A percentile compares a stretch with the other conserved stretches of the same genome.
phyloP scores from a whole-genome alignment of 2,329 filamentous ascomycete genomes.

The Colletotrichum tamarilloi region DNA sequence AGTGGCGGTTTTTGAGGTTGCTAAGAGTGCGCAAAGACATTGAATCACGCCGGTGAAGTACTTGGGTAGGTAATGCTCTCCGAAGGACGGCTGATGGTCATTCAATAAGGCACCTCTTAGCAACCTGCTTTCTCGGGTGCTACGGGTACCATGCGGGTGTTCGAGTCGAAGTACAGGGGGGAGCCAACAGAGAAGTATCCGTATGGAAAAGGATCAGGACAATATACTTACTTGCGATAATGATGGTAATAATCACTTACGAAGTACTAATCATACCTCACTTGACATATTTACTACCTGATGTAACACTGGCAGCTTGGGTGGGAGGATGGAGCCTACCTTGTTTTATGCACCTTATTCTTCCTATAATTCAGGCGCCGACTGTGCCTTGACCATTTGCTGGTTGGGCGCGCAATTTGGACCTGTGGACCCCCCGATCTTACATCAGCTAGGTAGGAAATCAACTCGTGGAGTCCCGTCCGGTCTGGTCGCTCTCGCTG shows the following conservation, averaged over 20 bases:
- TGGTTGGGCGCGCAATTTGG: background rate
- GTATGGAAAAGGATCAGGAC: too few relatives aligned
- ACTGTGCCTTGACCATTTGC: background rate
- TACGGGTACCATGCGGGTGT: background rate
- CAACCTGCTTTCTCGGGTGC: background rate
- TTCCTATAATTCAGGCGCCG: too few relatives aligned
- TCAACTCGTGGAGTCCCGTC: background rate
- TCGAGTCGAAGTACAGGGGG: background rate
- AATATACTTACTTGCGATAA: too few relatives aligned
- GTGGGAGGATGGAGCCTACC: too few relatives aligned
- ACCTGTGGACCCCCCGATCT: background rate
- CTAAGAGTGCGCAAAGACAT: background rate
- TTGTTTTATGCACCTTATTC: too few relatives aligned
- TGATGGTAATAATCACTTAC: too few relatives aligned
- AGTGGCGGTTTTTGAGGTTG: background rate
- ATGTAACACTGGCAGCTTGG: too few relatives aligned
- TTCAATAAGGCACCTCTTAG: too few relatives aligned
- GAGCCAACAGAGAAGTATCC: too few relatives aligned
- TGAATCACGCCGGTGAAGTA: background rate
- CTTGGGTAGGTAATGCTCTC: background rate
- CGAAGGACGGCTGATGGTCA: too few relatives aligned
- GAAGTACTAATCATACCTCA: too few relatives aligned
- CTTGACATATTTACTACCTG: too few relatives aligned
- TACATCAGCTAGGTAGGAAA: background rate
- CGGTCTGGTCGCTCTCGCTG: background rate